phyloP scores from a whole-genome alignment of 108 stramenopile species.

The Mayamaea pseudoterrestris region DNA sequence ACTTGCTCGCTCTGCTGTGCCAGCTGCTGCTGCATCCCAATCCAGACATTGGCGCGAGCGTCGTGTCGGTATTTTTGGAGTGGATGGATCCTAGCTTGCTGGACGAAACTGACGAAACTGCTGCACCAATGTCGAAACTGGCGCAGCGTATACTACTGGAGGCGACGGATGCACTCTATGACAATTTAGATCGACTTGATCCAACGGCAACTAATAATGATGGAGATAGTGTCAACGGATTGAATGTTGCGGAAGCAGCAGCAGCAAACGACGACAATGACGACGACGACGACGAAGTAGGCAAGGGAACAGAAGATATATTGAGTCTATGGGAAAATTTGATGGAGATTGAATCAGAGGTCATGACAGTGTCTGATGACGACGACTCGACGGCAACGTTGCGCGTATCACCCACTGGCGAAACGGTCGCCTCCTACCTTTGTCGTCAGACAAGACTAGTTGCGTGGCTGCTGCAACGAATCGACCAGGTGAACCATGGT shows the following conservation, averaged over 20 bases:
- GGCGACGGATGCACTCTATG: conserved; percentile 17
- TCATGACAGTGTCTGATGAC: conserved; percentile 3
- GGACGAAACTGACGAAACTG: conserved; percentile 1
- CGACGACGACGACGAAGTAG: conserved; percentile 38
- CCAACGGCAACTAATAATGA: conserved; percentile 6
- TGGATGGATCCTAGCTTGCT: conserved; percentile 53
- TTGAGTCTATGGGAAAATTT: conserved; percentile 49
- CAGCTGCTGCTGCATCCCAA: conserved; percentile 53
- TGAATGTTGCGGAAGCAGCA: neutral
- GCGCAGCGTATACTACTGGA: conserved; percentile 14
- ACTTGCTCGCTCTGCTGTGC: conserved; percentile 17
- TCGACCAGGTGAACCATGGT: conserved; percentile 13
- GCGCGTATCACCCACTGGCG: neutral
- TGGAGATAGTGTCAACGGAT: neutral
- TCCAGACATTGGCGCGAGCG: conserved; percentile 39
- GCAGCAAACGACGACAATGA: too few species aligned
- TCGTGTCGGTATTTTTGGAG: conserved; percentile 48
- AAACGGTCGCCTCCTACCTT: conserved; percentile 33
- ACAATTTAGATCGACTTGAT: conserved; percentile 20
- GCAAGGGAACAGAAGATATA: conserved; percentile 45
- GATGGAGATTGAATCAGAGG: conserved; percentile 54
- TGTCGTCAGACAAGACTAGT: conserved; percentile 38
- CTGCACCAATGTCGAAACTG: conserved; percentile 7
- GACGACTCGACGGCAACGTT: neutral
- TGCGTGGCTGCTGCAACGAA: conserved; percentile 44